Evolutionary conservation across 73 alveolate species (phyloP), one percentile per base, ranked within the genome.

Genomic region (Urostyla sp.): DNA sequence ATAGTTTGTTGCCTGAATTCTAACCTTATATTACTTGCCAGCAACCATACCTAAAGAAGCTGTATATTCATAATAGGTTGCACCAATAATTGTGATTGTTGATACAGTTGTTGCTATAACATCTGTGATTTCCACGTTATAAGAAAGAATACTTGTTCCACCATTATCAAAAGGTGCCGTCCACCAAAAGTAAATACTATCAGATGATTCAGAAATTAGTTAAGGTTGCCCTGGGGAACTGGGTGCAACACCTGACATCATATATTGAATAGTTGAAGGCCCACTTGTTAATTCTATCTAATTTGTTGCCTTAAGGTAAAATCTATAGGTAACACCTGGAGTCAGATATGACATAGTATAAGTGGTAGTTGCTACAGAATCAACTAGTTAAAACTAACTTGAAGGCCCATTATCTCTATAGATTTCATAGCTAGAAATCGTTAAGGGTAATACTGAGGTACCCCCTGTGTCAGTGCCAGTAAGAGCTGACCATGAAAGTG

Each of bases 81-180:
- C 26, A 31, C 53, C 80, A 11, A 76, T 46, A 2, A 77, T 49
- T 16, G 13, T 61, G 5, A 76, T 61, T 0, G 59, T 45, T 16
- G n/a, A 43, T 4, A 32, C 31, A 36, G 49, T 75, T 10, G 55
- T 21, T 53, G 56, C 91, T 35, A 57, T 13, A 1, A 67, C 60
- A 34, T 76, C 80, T 28, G 76, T 31, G 18, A 59, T 74, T 20
- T 75, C 54, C 30, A 91, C 48, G 20, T 84, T 91, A 66, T 87
- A 91, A 15, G 82, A 51, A 0, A 87, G 60, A 10, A 81, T 61
- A 11, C 88, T 28, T 6, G 91, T 38, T 24, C 97, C 97, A 21
- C 97, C 97, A 74, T 80, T 86, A 50, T 90, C 96, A 73, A 38
- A 86, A 7, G 96, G 96, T 34, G 67, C 92, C 32, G 75, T 84